Percentiles rank a stretch among this genome's conserved stretches.
Conservation (phyloP, 2,329 filamentous ascomycete species). For the Clonostachys rosea region DNA sequence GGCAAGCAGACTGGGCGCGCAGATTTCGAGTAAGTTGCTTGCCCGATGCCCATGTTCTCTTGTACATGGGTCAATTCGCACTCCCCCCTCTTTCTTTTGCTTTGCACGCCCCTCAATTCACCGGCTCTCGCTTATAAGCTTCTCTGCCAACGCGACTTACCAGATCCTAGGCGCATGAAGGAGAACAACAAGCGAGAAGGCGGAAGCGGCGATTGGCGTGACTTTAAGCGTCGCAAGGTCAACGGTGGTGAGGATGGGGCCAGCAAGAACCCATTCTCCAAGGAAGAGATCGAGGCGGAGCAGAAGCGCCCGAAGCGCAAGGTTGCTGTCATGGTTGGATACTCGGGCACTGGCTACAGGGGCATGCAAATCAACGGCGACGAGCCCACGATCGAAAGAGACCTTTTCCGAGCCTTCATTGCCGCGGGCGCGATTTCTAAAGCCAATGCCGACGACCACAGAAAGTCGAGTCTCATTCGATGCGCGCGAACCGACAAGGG, state of each 20-base stretch:
- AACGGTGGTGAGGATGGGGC: slow-evolving; percentile 6
- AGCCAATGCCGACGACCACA: slow-evolving; percentile 92
- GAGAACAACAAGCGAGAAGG: slow-evolving; percentile 10
- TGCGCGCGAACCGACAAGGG: slow-evolving; percentile 97
- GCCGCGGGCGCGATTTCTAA: slow-evolving; percentile 91
- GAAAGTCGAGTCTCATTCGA: slow-evolving; percentile 89
- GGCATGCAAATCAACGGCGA: slow-evolving; percentile 86
- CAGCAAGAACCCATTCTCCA: slow-evolving; percentile 20
- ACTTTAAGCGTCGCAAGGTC: slow-evolving; percentile 34
- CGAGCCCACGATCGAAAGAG: slow-evolving; percentile 93
- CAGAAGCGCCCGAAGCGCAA: slow-evolving; percentile 89
- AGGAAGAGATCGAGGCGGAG: slow-evolving; percentile 85
- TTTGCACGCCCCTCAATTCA: neutral
- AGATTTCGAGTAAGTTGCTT: slow-evolving; percentile 7
- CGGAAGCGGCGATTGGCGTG: slow-evolving; percentile 25
- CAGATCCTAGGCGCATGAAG: slow-evolving; percentile 19
- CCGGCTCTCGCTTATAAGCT: neutral
- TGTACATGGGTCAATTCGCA: no score
- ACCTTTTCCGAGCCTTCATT: slow-evolving; percentile 89
- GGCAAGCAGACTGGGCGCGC: slow-evolving; percentile 13
- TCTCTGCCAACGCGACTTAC: slow-evolving; percentile 18
- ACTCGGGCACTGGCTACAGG: slow-evolving; percentile 93
- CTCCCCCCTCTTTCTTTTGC: no score
- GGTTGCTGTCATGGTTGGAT: slow-evolving; percentile 91
- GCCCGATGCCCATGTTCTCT: neutral